Evolutionary conservation across 1,284 basidiomycete species (phyloP), one percentile per base, ranked within the genome.

Genomic region (Ceratobasidium sp.): DNA sequence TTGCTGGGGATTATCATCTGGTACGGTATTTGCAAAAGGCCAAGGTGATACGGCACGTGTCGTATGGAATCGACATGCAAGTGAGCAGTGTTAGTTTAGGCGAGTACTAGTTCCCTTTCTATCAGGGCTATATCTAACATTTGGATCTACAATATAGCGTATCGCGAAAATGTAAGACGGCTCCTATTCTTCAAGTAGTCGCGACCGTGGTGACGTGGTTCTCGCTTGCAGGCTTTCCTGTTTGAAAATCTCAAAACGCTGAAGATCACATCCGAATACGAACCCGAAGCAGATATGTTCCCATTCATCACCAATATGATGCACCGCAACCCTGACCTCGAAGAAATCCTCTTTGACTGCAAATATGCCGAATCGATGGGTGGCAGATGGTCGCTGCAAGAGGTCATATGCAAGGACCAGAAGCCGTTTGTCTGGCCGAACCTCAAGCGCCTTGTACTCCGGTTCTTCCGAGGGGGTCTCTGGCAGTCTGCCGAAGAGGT

Each of bases 401-500:
- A 70, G 4, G 17, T 70, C 34, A 70, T 70, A 51, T 70, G 37
- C 68, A 17, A 70, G 17, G 25, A 29, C 17, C 37, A 15, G 11
- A 17, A 65, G 25, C 25, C 62, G 15, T 70, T 70, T 70, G 54
- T 70, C 29, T 70, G 51, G 52, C 68, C 68, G 54, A 57, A 70
- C 19, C 68, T 70, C n/a, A 34, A 22, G 34, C 52, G 40, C 22
- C 22, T 70, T 17, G 68, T 52, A 17, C 68, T 70, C 19, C 29
- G 54, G 6, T 70, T 70, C 54, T 70, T 40, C 25, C 17, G 32
- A 22, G 68, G 68, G 34, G 29, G 15, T 4, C 29, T 70, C 1
- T 70, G 68, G 68, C 68, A 70, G 40, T 56, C 51, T n/a, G 68
- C 54, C 34, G 52, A 70, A 22, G 34, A 70, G 52, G 22, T 70